Base-by-base conservation (phyloP, 768 basidiomycete genomes). In the Galerina marginata region DNA sequence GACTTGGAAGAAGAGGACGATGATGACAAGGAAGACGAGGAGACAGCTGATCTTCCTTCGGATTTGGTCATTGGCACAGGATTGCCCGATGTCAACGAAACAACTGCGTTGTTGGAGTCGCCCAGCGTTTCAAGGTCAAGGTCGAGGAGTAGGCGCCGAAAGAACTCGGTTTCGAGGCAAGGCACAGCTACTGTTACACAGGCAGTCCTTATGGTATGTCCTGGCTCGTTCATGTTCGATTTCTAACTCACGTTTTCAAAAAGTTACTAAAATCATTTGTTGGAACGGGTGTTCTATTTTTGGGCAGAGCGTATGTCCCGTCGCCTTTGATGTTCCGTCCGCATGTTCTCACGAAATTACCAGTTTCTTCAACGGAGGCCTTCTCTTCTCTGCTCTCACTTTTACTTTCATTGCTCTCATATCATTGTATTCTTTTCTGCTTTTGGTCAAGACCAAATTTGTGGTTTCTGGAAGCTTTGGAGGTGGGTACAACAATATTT, bases 331-430 rank as follows among this genome's bases (percentile, higher is more conserved):
- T 36, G 12, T 36, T 42, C 5, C 37, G 14, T 23, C 15, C 33
- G 37, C 52, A 42, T 16, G 29, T 50, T 2, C 54, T 62, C 50
- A 59, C 51, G 2, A 6, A 9, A 15, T 40, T 36, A 23, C 10
- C 36, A 95, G 94, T 53, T 99, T 99, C 79, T 89, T 87, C 79
- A 99, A 99, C 62, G 97, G 97, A 55, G 96, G 96, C 9, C 81
- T 99, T 50, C 75, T 98, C 37, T 99, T 99, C 76, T 98, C 96
- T 6, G 64, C 83, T 36, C 56, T 94, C 57, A 84, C 89, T 2
- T 87, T 99, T 66, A 75, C 88, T 6, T 81, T 86, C 71, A 93
- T 99, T 67, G 95, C 96, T 14, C 69, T 86, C 40, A 86, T 98
- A 54, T 97, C 95, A 2, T 76, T 99, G 3, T 94, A 94, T 77